These are phyloP conservation scores for Chlorella sp. DNA, from an alignment of 139 green algal species.

Conservation along the genomic window DNA sequence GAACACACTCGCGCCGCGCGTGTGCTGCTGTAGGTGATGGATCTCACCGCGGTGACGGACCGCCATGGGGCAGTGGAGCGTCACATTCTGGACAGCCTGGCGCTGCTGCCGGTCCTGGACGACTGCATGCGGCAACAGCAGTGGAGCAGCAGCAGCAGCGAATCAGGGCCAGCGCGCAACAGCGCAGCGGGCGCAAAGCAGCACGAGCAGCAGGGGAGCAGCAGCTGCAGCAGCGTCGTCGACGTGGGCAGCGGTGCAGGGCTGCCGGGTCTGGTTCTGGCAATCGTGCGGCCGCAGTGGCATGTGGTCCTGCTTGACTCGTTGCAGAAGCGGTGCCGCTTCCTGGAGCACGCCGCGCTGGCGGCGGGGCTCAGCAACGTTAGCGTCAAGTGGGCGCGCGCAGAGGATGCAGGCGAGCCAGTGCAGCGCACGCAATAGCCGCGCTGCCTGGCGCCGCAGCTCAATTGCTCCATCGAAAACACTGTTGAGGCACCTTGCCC, in stretches of 20 bases:
- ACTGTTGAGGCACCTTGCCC: background rate
- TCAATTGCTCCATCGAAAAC: background rate
- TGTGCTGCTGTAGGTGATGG: too few species aligned
- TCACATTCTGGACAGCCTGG: constrained; percentile 80
- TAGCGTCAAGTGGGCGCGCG: constrained; percentile 68
- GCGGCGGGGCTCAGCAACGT: constrained; percentile 66
- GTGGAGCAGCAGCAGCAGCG: background rate
- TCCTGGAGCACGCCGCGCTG: constrained; percentile 29
- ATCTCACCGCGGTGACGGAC: constrained; percentile 61
- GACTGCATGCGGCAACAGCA: constrained; percentile 6
- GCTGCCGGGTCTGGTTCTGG: constrained; percentile 86
- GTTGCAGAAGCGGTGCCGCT: constrained; percentile 42
- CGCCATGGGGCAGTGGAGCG: constrained; percentile 53
- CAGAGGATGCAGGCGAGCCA: constrained; percentile 67
- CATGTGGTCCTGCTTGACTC: constrained; percentile 85
- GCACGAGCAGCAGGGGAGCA: background rate
- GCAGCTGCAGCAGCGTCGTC: constrained; percentile 51
- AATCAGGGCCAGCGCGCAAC: background rate
- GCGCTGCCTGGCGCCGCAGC: background rate
- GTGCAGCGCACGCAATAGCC: too few species aligned
- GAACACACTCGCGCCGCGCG: background rate
- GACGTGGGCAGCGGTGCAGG: constrained; percentile 92
- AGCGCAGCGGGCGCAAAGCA: background rate
- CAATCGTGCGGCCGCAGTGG: constrained; percentile 75
- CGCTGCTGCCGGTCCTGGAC: constrained; percentile 78